Evolutionary conservation across 495 filamentous ascomycete species (phyloP).

Genomic region (Viridothelium virens): DNA sequence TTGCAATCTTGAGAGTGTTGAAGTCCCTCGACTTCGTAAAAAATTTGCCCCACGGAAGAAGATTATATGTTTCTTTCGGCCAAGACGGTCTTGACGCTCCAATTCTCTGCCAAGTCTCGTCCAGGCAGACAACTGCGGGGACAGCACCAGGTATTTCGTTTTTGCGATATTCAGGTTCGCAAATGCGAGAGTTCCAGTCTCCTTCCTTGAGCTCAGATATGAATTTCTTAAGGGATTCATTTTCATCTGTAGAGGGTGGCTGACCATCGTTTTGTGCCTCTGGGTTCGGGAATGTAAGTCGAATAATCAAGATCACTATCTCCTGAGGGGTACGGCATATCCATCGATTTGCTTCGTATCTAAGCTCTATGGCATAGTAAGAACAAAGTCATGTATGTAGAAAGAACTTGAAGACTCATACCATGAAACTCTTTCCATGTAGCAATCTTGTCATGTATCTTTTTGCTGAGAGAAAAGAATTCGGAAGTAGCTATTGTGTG

Average conservation of each 20-base stretch:
- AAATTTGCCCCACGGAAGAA: not conserved
- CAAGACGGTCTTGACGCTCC: not conserved
- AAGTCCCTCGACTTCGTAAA: not conserved
- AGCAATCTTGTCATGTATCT: not conserved
- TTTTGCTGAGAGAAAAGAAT: not conserved
- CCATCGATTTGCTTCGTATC: not conserved
- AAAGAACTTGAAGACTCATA: not conserved
- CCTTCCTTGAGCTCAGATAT: not conserved
- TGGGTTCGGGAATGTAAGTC: not conserved
- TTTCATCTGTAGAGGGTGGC: not conserved
- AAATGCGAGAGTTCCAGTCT: not conserved
- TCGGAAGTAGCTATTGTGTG: not conserved
- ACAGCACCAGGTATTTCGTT: not conserved
- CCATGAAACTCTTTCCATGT: not conserved
- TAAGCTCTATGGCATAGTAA: not conserved
- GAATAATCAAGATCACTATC: slow-evolving; percentile 2
- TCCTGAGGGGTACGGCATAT: slow-evolving; percentile 8
- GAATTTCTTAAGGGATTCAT: not conserved
- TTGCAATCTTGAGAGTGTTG: not conserved
- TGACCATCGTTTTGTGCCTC: not conserved
- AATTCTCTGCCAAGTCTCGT: slow-evolving; percentile 7
- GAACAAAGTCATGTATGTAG: not conserved
- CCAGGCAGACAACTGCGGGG: not conserved
- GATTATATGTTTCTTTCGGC: not conserved
- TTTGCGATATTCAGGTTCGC: not conserved